Evolutionary conservation across 306 rosid genomes (phyloP), one percentile per base, ranked within the genome.

Genomic region (Trifolium repens): DNA sequence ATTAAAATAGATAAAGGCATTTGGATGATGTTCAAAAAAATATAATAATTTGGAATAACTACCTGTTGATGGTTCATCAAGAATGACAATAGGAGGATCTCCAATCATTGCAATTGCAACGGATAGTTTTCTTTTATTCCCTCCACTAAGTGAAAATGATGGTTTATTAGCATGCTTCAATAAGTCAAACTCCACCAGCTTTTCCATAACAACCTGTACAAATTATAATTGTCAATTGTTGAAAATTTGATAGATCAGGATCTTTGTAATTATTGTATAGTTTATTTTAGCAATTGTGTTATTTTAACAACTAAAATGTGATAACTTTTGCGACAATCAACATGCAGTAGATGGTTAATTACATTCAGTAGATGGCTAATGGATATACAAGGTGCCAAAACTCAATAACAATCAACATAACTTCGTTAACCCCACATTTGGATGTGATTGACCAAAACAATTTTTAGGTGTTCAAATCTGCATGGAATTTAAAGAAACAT

Each of bases 21-120:
- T 57, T 62, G 40, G 27, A 63, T 49, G 37, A 69, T 44, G 62
- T 77, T 39, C n/a, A 76, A 44, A 69, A 58, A 69, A 61, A 69
- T 40, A 59, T 42, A 52, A 50, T 50, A 49, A 58, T 14, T 68
- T 40, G 34, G 32, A 70, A 61, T 11, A 49, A 72, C 6, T n/a
- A 93, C 98, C 98, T 24, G 98, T 94, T 58, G 98, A 94, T 70
- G 98, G 98, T 68, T 94, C 97, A 85, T 91, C 97, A 79, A 94
- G 97, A 86, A 94, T 89, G 80, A 94, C 98, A 35, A 94, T 90
- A 58, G 98, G 92, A 82, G 98, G 98, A 83, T 94, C 97, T 70
- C 97, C 98, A 50, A 94, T 84, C 98, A 94, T 94, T 17, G 98
- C 97, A 81, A 94, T 89, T 74, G 98, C 96, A 15, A 94, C 98